Evolutionary conservation across 208 protist genomes (phyloP), one percentile per base, ranked within the genome.

Genomic region (Porcisia hertigi): DNA sequence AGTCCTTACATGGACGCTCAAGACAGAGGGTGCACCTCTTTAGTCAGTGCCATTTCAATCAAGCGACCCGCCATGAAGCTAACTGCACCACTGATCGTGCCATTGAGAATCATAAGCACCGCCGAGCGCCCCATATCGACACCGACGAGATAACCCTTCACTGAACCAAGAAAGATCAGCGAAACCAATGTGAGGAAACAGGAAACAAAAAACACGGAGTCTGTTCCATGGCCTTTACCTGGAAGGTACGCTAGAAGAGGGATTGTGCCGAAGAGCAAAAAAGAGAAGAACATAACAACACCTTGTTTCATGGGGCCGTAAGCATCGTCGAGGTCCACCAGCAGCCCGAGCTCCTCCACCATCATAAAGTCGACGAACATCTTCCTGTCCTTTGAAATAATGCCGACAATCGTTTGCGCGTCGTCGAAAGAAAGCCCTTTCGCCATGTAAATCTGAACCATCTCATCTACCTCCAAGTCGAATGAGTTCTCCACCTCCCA

Each of bases 331-430:
- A 93, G 66, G 69, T 97, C 92, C 2, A 95, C 43, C 36, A 96
- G 77, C 18, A 98, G 78, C 12, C 97, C 96, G 18, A 98, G 86
- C 79, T 99, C 96, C 76, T 98, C 92, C 20, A 95, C 88, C 94
- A 98, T 98, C 95, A 98, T 98, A 41, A 98, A 95, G 72, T 98
- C 97, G n/a, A 98, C 95, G 76, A 98, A 98, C 55, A 94, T 83
- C 63, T 98, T 95, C 53, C 74, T 88, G 71, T 99, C 90, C 75
- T 98, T 97, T n/a, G 92, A 94, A 69, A 98, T 98, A 66, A 98
- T 97, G 39, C 78, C 84, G n/a, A 99, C 89, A 55, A 99, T 94
- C n/a, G 85, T 91, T 14, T 77, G 81, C 20, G 97, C 92, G 55
- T 99, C 95, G 52, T 98, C 92, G 49, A 92, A 87, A 23, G 85